Evolutionary conservation across 306 rosid genomes (phyloP).

Genomic region (Sphenostylis stenocarpa): DNA sequence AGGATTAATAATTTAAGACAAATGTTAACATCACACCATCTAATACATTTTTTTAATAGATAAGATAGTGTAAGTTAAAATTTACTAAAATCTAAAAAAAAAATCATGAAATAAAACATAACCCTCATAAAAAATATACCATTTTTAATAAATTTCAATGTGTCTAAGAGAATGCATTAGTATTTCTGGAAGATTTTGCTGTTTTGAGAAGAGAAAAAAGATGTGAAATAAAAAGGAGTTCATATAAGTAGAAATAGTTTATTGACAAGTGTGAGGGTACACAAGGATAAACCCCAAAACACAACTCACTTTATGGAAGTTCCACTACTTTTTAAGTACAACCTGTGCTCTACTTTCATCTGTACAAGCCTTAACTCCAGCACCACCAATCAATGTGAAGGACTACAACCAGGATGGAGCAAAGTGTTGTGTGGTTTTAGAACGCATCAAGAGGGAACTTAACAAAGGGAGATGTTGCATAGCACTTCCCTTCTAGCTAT

Average conservation of each 20-base stretch:
- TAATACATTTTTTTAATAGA: no score
- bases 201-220: not conserved
- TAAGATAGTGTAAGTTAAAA: no score
- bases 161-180: no score
- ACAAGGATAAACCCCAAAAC: conserved; percentile 29
- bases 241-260: conserved; percentile 33
- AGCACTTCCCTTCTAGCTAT: conserved; percentile 22
- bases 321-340: conserved; percentile 45
- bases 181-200: not conserved
- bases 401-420: conserved; percentile 1
- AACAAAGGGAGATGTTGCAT: conserved; percentile 26
- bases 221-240: conserved; percentile 20
- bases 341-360: conserved; percentile 49
- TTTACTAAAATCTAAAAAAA: no score
- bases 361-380: conserved; percentile 58
- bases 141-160: no score
- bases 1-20: no score
- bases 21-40: no score
- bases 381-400: conserved; percentile 35
- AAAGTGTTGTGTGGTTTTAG: conserved; percentile 28
- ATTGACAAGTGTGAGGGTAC: conserved; percentile 42
- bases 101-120: no score
- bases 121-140: no score
- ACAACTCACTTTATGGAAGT: conserved; percentile 41
- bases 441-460: conserved; percentile 8